phyloP scores from a whole-genome alignment of 2,329 filamentous ascomycete species.

The Arthrobotrys megalospora region DNA sequence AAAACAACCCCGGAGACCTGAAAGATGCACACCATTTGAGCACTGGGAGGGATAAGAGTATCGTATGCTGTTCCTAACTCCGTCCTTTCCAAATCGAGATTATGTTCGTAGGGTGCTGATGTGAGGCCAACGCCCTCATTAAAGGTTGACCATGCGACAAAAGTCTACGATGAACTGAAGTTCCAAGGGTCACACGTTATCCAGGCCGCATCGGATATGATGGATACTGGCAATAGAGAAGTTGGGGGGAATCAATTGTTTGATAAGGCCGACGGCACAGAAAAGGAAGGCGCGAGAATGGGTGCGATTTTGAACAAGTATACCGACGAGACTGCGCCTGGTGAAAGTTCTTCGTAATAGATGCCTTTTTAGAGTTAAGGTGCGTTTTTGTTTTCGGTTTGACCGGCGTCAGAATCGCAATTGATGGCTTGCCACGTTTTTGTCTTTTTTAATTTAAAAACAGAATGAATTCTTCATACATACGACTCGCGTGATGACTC shows the following conservation, averaged over 20 bases:
- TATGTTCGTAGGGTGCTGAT: background rate
- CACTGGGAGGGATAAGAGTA: constrained; percentile 34
- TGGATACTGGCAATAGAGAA: background rate
- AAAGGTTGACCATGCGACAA: constrained; percentile 23
- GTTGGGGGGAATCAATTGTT: constrained; percentile 31
- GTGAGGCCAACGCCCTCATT: background rate
- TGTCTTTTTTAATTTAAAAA: constrained; percentile 3
- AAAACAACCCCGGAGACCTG: constrained; percentile 29
- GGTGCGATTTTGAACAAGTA: constrained; percentile 33
- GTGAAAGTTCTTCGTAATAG: constrained; percentile 35
- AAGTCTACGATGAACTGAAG: constrained; percentile 34
- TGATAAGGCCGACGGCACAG: constrained; percentile 33
- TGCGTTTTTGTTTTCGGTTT: background rate
- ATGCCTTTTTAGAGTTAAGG: background rate
- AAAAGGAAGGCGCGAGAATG: constrained; percentile 29
- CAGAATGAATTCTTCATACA: background rate
- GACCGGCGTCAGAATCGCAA: background rate
- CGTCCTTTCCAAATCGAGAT: background rate
- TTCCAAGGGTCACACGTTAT: constrained; percentile 14
- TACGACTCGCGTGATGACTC: background rate
- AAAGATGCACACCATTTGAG: constrained; percentile 23
- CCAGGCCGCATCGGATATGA: constrained; percentile 10
- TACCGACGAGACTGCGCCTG: constrained; percentile 29
- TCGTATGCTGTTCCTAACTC: background rate
- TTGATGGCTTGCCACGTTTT: constrained; percentile 14